phyloP scores from a whole-genome alignment of 192 early-diverging fungal species.

The Gigaspora rosea region DNA sequence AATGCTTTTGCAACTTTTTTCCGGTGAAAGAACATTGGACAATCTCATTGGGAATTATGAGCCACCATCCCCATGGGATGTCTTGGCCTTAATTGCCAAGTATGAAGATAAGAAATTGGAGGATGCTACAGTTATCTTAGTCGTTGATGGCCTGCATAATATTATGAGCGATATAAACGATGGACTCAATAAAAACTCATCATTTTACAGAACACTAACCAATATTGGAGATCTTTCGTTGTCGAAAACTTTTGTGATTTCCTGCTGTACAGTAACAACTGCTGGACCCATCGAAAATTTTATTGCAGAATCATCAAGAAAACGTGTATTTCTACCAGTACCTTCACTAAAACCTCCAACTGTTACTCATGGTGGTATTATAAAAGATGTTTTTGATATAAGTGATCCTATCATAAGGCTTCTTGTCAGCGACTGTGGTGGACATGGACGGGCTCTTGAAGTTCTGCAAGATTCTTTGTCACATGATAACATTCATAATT shows the following conservation, averaged over 20 bases:
- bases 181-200: constrained; percentile 31
- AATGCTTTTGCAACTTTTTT: constrained; percentile 40
- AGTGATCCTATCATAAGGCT: constrained; percentile 34
- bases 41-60: constrained; percentile 34
- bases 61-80: constrained; percentile 24
- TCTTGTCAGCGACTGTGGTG: constrained; percentile 43
- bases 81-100: constrained; percentile 33
- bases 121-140: constrained; percentile 35
- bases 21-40: constrained; percentile 18
- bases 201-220: constrained; percentile 34
- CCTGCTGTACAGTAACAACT: constrained; percentile 36
- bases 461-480: constrained; percentile 19
- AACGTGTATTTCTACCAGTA: constrained; percentile 34
- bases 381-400: constrained; percentile 31
- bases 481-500: constrained; percentile 2
- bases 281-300: constrained; percentile 30
- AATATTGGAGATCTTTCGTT: constrained; percentile 37
- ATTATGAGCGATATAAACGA: constrained; percentile 24
- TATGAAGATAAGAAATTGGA: constrained; percentile 25
- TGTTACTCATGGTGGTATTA: constrained; percentile 7
- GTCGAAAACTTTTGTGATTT: constrained; percentile 28
- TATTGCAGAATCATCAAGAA: constrained; percentile 31
- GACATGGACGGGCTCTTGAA: constrained; percentile 43
- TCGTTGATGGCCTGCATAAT: constrained; percentile 39
- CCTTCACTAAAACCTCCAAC: constrained; percentile 37